Evolutionary conservation across 2,329 filamentous ascomycete species (phyloP), one percentile per base, ranked within the genome.

Genomic region (Graphilbum ipis-grandicollis): DNA sequence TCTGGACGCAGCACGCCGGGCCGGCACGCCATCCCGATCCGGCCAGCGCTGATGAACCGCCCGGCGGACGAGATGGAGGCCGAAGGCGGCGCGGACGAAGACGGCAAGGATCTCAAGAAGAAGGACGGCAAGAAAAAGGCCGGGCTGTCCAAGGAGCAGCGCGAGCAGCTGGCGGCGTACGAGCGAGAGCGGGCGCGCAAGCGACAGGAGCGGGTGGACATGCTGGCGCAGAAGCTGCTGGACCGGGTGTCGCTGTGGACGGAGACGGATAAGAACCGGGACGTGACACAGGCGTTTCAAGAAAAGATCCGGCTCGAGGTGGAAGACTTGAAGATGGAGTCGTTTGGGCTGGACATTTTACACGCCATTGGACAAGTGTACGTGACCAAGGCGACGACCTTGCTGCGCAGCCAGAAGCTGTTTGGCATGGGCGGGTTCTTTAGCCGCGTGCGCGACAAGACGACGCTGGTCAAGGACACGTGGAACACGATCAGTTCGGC

Each of bases 271-370:
- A 93, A 90, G 62, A 73, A 79, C 33, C 43, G 59, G 13, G 85
- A 93, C 48, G 83, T 94, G 41, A 96, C 88, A 25, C 63, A 62
- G 40, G 82, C 90, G 0, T 98, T 96, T 64, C 78, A 86, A 55
- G 83, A 88, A 54, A 94, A 98, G 71, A 94, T 82, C 47, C 73
- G 78, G 30, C 74, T 96, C 30, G 90, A 98, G 60, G 83, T 93
- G 19, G 90, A 98, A 63, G 93, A 96, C 53, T 66, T 98, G 48
- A 98, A 96, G 68, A 98, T 98, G 84, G 90, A 98, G 60, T 92
- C 82, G 0, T 98, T 98, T 49, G 90, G 90, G 36, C 68, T 98
- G 31, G 90, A 98, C 44, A 96, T 96, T 47, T 66, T 94, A 34
- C 88, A 96, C 56, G 86, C 90, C 33, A 92, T 98, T 49, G 90